Evolutionary conservation across 441 rosid genomes (phyloP).

Genomic region (Isatis lusitanica): DNA sequence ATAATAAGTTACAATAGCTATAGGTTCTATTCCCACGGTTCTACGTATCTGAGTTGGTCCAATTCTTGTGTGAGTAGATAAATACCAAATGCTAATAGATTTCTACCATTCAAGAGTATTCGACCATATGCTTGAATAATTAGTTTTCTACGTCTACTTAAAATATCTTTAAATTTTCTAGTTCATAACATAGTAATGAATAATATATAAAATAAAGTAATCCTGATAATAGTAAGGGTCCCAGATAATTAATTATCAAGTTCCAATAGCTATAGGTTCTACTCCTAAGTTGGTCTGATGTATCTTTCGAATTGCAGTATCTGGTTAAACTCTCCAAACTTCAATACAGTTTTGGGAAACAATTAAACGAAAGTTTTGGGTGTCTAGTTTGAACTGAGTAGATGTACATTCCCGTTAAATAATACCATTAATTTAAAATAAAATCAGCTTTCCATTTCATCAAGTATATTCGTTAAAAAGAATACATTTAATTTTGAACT

Average conservation of each 20-base stretch:
- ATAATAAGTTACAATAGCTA: no score
- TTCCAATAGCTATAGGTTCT: neutral
- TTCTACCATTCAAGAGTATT: neutral
- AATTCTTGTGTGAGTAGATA: neutral
- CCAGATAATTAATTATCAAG: neutral
- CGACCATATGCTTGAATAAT: neutral
- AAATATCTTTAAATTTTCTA: neutral
- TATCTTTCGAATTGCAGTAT: slow-evolving; percentile 15
- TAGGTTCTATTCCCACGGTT: no score
- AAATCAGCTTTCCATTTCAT: neutral
- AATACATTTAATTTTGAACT: neutral
- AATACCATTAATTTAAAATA: neutral
- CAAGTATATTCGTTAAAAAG: neutral
- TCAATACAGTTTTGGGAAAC: no score
- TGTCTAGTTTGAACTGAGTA: neutral
- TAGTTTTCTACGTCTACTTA: neutral
- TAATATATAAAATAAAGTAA: neutral
- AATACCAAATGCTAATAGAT: neutral
- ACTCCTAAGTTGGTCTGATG: neutral
- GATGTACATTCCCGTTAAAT: neutral
- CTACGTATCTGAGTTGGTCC: no score
- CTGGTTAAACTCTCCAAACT: neutral
- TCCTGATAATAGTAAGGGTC: neutral
- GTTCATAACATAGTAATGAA: neutral
- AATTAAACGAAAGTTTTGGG: neutral